Evolutionary conservation across 2,329 filamentous ascomycete species (phyloP), one percentile per base, ranked within the genome.

Genomic region (Gremmenia infestans): DNA sequence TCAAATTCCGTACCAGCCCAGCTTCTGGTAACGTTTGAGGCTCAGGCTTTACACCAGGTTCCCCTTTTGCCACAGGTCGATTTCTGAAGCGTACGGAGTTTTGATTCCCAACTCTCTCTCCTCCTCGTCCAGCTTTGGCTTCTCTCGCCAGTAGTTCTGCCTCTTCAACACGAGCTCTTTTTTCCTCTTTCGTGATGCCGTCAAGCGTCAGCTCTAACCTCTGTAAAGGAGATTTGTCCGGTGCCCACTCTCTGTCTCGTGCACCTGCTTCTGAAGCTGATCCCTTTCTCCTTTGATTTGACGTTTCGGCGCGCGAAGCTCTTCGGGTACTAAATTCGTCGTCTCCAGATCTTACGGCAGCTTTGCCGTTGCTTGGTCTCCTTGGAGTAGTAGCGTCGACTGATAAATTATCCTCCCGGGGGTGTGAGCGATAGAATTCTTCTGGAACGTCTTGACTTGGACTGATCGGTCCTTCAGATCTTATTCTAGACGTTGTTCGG

Each of bases 101-200:
- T 50, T 68, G 65, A 39, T 53, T 54, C 12, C n/a, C 42, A 22
- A 53, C 32, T 50, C 57, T 59, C 53, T 68, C 65, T 53, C 60
- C 60, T 19, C 62, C 57, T 19, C 59, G 71, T 64, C 63, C 62
- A 22, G 65, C 56, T 42, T 64, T 68, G 5, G 62, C 61, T 62
- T 93, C 86, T 63, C 85, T 82, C 17, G 86, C 81, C 45, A 82
- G 81, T 63, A 85, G 79, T 71, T 97, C 93, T 5, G 91, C 91
- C 65, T 93, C 88, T 69, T 91, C 82, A 4, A 93, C 84, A 48
- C 90, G 82, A 8, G 91, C 91, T 61, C 93, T 82, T 72, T 96
- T 95, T 73, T 97, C 92, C 73, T 97, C 92, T 72, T 97, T 97
- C 71, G 89, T 96, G 72, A 97, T 93, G 73, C 89, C 91, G 72